Conservation (phyloP, 306 rosid species). For the Dicorynia guianensis region DNA sequence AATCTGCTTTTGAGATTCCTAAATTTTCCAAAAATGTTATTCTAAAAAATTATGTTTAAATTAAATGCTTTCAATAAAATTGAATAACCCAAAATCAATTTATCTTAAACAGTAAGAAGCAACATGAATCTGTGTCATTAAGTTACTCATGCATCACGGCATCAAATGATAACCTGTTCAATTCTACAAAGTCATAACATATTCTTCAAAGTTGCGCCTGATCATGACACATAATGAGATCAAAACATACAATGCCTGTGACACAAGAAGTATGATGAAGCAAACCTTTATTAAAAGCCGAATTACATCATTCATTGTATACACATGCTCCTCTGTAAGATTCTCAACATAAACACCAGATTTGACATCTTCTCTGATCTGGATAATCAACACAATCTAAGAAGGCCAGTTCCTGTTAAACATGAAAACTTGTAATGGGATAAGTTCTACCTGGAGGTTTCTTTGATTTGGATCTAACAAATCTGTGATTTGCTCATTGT, state of each 20-base stretch:
- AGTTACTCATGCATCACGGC: slow-evolving; percentile 1
- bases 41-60: not conserved
- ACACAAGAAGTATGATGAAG: slow-evolving; percentile 28
- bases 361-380: slow-evolving; percentile 99
- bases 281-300: slow-evolving; percentile 84
- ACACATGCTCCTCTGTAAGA: slow-evolving; percentile 83
- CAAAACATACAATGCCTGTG: slow-evolving; percentile 18
- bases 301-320: slow-evolving; percentile 75
- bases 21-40: not conserved
- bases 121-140: slow-evolving; percentile 6
- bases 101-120: slow-evolving; percentile 23
- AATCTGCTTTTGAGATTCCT: not conserved
- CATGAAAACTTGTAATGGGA: slow-evolving; percentile 15
- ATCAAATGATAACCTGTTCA: not conserved
- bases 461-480: slow-evolving; percentile 85
- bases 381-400: slow-evolving; percentile 39
- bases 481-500: slow-evolving; percentile 98
- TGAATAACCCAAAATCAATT: slow-evolving; percentile 25
- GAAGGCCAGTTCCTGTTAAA: slow-evolving; percentile 33
- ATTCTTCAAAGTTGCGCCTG: not conserved
- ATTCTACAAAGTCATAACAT: not conserved
- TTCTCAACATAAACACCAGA: slow-evolving; percentile 98
- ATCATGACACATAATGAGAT: slow-evolving; percentile 14
- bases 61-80: not conserved
- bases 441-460: slow-evolving; percentile 74